A percentile compares a stretch with the other conserved stretches of the same genome.
Conservation (phyloP, 78 protist species). For the Capsaspora owczarzaki region DNA sequence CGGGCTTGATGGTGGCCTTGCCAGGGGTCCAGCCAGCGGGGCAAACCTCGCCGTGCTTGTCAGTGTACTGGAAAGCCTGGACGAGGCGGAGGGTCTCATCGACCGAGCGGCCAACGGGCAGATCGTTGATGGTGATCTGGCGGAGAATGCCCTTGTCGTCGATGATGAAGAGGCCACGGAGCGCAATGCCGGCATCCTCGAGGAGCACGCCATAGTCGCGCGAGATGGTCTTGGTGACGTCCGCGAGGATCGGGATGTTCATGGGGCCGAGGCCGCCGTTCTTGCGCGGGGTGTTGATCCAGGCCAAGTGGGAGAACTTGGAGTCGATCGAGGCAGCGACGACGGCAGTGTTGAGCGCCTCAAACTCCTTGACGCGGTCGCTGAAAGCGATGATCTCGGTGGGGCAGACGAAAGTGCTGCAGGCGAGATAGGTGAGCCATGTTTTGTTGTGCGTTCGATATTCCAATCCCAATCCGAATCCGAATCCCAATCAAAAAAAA, state of each 20-base stretch:
- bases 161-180: conserved; percentile 69
- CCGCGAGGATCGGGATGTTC: conserved; percentile 80
- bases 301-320: conserved; percentile 78
- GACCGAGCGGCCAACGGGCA: conserved; percentile 68
- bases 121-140: conserved; percentile 56
- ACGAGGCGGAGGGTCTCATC: conserved; percentile 69
- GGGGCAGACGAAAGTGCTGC: conserved; percentile 89
- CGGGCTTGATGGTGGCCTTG: conserved; percentile 42
- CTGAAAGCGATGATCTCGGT: conserved; percentile 89
- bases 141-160: conserved; percentile 63
- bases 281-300: conserved; percentile 84
- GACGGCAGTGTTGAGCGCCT: conserved; percentile 50
- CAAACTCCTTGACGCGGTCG: conserved; percentile 78
- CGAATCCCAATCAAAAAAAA: too few species aligned
- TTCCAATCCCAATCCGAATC: too few species aligned
- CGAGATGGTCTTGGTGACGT: conserved; percentile 68
- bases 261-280: conserved; percentile 88
- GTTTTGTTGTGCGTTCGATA: too few species aligned
- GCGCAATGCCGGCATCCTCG: conserved; percentile 50
- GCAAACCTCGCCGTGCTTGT: conserved; percentile 29
- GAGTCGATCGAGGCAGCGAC: conserved; percentile 75
- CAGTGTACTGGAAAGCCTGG: conserved; percentile 32
- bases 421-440: conserved; percentile 49
- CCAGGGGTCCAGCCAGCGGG: conserved; percentile 76
- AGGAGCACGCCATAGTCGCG: conserved; percentile 78